Evolutionary conservation across 495 filamentous ascomycete genomes (phyloP), one percentile per base, ranked within the genome.

Genomic region (Endocarpon pusillum): DNA sequence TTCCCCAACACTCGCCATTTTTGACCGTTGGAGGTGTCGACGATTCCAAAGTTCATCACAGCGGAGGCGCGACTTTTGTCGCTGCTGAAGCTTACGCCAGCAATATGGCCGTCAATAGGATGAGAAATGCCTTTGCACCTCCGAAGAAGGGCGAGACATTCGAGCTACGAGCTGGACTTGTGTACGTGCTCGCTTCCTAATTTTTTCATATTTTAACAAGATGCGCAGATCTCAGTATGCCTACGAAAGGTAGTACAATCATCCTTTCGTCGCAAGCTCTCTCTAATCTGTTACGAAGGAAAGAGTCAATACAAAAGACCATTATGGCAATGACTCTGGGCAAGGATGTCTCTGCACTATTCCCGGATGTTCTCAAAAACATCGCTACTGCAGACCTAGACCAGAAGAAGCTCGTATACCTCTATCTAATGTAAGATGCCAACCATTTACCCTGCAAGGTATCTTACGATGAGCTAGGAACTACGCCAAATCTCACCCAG

Each of bases 271-370:
- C 12, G 19, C 7, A n/a, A 21, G 19, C 9, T n/a, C 12, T 21
- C 35, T 43, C 60, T 61, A 41, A 62, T 34, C 16, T 12, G 24
- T 26, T 34, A 34, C 45, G 37, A 34, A 78, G 87, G 42, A 99
- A 99, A 54, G 89, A 99, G 59, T 78, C 91, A 14, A 99, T 99
- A 45, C 85, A 96, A 55, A 96, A 92, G 62, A 99, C 89, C 23
- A 99, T 99, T 56, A 94, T 94, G 81, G 79, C 89, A 46, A 99
- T 99, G 89, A 99, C 89, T 0, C 60, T 99, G 36, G 89, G 89
- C 43, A 99, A 99, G 54, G 89, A 99, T 57, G 89, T 99, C 22
- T 99, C 89, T 32, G 81, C 85, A 19, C 64, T 99, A 22, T 99
- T 99, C 55, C 89, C 89, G 12, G 89, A 99, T 48, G 87, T 99